A percentile compares a stretch with the other conserved stretches of the same genome.
Conservation (phyloP, 2,329 filamentous ascomycete genomes). For the Fusarium kyushuense region DNA sequence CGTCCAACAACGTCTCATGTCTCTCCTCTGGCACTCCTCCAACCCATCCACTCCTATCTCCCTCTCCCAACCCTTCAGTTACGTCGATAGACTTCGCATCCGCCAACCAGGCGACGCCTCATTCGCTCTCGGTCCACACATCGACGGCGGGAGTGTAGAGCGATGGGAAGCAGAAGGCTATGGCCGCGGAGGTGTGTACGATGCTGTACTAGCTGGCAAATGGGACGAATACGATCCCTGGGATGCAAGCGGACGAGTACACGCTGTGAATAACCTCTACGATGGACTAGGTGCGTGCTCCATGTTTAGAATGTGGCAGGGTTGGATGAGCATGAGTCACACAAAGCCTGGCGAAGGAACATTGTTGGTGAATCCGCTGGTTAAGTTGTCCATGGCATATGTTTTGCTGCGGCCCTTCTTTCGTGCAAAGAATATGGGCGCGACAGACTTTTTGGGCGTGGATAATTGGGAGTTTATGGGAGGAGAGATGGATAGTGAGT, state of each 20-base stretch:
- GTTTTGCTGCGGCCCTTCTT: conserved; percentile 89
- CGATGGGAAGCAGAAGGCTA: conserved; percentile 80
- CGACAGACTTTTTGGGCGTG: conserved; percentile 58
- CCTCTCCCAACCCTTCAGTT: conserved; percentile 68
- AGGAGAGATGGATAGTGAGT: conserved; percentile 64
- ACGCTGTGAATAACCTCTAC: conserved; percentile 80
- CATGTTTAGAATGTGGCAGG: conserved; percentile 90
- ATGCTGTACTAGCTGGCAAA: conserved; percentile 75
- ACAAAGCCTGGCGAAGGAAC: conserved; percentile 82
- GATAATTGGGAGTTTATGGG: conserved; percentile 71
- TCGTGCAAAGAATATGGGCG: conserved; percentile 56
- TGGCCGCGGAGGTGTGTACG: conserved; percentile 75
- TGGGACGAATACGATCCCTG: conserved; percentile 89
- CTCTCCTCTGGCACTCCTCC: conserved; percentile 68
- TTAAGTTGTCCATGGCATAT: conserved; percentile 82
- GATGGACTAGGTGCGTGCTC: conserved; percentile 83
- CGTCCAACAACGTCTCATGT: conserved; percentile 72
- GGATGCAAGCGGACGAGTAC: conserved; percentile 77
- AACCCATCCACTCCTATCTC: conserved; percentile 62
- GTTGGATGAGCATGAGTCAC: conserved; percentile 85
- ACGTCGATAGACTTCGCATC: conserved; percentile 79
- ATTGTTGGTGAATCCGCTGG: conserved; percentile 82
- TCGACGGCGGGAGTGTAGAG: conserved; percentile 80
- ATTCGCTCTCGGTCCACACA: conserved; percentile 79
- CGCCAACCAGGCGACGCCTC: conserved; percentile 76